A percentile compares a stretch with the other conserved stretches of the same genome.
These are phyloP conservation scores for Gomphus bonarii DNA, from an alignment of 1,284 basidiomycete species.

Conservation along the genomic window DNA sequence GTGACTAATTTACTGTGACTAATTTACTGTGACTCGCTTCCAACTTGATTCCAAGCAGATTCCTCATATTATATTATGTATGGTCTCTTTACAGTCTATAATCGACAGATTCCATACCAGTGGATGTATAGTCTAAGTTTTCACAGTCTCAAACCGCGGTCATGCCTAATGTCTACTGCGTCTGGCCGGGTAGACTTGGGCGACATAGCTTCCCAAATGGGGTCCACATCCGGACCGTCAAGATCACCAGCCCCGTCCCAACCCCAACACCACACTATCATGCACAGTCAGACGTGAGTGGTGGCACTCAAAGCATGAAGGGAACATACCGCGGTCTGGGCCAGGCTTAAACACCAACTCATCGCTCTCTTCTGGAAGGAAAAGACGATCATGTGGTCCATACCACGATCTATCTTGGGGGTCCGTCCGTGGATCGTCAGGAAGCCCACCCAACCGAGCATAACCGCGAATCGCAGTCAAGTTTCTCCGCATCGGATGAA, in stretches of 20 bases:
- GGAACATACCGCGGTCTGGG: conserved; percentile 71
- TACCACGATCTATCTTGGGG: conserved; percentile 94
- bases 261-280: conserved; percentile 92
- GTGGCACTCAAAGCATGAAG: background rate
- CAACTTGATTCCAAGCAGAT: too few species aligned
- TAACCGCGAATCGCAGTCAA: conserved; percentile 91
- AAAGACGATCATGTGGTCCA: conserved; percentile 88
- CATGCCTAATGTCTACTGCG: conserved; percentile 66
- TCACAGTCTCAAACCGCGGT: conserved; percentile 33
- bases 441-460: conserved; percentile 79
- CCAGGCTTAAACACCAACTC: conserved; percentile 68
- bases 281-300: conserved; percentile 5
- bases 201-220: conserved; percentile 85
- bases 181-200: conserved; percentile 51
- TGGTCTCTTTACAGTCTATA: background rate
- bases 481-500: conserved; percentile 82
- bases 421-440: conserved; percentile 88
- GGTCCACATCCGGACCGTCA: conserved; percentile 90
- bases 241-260: conserved; percentile 97
- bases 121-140: background rate
- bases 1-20: too few species aligned
- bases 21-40: too few species aligned
- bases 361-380: conserved; percentile 77
- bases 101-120: background rate
- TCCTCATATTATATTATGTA: too few species aligned